These are phyloP conservation scores for Sutorius australiensis DNA, from an alignment of 768 basidiomycete genomes.

Conservation along the genomic window DNA sequence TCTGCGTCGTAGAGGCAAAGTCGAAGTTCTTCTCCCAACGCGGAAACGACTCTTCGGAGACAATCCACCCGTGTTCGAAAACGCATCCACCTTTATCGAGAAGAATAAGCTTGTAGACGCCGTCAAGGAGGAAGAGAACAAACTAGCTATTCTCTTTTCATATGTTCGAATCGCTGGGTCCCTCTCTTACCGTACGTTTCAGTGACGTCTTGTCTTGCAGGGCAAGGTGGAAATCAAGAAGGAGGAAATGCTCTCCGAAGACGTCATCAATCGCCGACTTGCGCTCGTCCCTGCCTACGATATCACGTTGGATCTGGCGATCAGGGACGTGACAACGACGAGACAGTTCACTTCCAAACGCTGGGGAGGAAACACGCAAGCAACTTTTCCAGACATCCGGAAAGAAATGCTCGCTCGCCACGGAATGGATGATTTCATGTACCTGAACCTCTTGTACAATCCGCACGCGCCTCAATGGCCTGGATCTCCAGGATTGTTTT, in stretches of 20 bases:
- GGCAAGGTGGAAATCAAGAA: conserved; percentile 14
- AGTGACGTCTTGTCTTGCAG: neutral
- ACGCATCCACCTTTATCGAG: conserved; percentile 6
- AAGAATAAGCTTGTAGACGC: neutral
- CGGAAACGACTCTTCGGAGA: conserved; percentile 3
- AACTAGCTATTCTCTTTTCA: neutral
- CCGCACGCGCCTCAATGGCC: conserved; percentile 16
- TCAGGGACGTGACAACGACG: conserved; percentile 18
- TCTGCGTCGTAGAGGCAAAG: neutral
- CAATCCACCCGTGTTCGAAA: conserved; percentile 9
- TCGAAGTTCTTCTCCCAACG: conserved; percentile 16
- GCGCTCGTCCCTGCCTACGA: conserved; percentile 2
- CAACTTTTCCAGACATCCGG: conserved; percentile 13
- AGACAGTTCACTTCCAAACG: conserved; percentile 13
- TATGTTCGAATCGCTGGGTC: neutral
- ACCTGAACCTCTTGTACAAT: conserved; percentile 14
- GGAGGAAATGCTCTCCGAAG: conserved; percentile 20
- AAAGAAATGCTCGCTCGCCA: conserved; percentile 11
- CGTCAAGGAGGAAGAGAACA: conserved; percentile 15
- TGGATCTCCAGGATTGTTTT: conserved; percentile 17
- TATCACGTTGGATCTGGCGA: conserved; percentile 9
- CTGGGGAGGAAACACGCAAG: conserved; percentile 18
- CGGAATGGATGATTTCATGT: conserved; percentile 19
- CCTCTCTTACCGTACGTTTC: neutral
- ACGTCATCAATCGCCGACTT: conserved; percentile 14